Percentiles rank a stretch among this genome's conserved stretches.
Conservation (phyloP, 352 stramenopile species). For the Pythium pyrilobum region DNA sequence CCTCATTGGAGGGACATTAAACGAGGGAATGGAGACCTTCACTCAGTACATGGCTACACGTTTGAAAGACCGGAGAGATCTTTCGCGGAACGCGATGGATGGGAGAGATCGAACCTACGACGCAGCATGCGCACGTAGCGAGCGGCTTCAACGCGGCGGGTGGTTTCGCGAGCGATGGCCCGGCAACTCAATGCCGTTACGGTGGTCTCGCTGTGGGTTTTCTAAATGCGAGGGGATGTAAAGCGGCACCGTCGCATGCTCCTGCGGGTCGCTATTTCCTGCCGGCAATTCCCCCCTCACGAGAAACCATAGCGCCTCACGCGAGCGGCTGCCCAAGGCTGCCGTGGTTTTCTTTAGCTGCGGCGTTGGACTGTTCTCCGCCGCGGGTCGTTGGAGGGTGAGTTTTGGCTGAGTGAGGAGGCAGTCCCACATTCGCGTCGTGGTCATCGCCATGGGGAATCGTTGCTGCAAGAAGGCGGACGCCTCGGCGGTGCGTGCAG, state of each 20-base stretch:
- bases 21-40: slow-evolving; percentile 2
- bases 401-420: too few relatives aligned
- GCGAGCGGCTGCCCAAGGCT: neutral
- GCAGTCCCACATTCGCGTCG: slow-evolving; percentile 3
- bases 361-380: slow-evolving; percentile 3
- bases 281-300: too few relatives aligned
- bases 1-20: neutral
- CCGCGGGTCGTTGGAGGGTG: too few relatives aligned
- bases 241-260: slow-evolving; percentile 5
- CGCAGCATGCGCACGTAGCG: too few relatives aligned
- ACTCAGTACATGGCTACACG: slow-evolving; percentile 13
- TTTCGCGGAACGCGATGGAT: neutral
- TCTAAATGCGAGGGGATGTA: neutral
- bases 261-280: too few relatives aligned
- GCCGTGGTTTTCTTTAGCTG: slow-evolving; percentile 3
- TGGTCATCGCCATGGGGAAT: slow-evolving; percentile 16
- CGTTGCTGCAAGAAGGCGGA: slow-evolving; percentile 20
- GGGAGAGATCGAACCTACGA: too few relatives aligned
- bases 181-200: neutral
- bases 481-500: neutral
- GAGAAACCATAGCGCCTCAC: slow-evolving; percentile 5
- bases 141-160: too few relatives aligned
- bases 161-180: too few relatives aligned
- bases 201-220: neutral
- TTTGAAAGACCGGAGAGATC: neutral